Percentiles rank a stretch among this genome's conserved stretches.
phyloP scores from a whole-genome alignment of 768 basidiomycete genomes.

The Rhizopogon vinicolor region DNA sequence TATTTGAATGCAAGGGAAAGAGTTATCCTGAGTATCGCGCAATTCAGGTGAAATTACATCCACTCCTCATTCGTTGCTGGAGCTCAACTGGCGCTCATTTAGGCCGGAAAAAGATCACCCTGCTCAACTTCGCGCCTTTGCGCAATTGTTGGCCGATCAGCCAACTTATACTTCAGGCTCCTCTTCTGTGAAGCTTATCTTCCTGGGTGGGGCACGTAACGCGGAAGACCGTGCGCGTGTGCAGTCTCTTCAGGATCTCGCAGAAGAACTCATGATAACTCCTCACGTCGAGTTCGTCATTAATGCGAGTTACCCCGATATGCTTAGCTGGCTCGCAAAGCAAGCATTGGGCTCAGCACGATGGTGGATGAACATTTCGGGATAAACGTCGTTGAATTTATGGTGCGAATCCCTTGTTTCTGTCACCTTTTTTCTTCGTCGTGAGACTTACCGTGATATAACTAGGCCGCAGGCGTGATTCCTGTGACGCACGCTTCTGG shows the following conservation, averaged over 20 bases:
- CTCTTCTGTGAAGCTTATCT: constrained; percentile 51
- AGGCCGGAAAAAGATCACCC: constrained; percentile 95
- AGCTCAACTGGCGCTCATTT: background rate
- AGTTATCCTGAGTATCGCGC: constrained; percentile 82
- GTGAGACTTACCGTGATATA: constrained; percentile 5
- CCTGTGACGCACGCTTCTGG: constrained; percentile 92
- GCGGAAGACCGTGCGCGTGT: constrained; percentile 69
- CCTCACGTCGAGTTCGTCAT: constrained; percentile 67
- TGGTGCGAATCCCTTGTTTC: constrained; percentile 50
- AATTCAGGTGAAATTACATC: constrained; percentile 66
- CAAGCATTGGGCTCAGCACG: constrained; percentile 86
- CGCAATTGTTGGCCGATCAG: constrained; percentile 47
- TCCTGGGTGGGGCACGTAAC: constrained; percentile 87
- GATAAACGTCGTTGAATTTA: constrained; percentile 96
- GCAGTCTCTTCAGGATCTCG: constrained; percentile 50
- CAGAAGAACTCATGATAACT: constrained; percentile 49
- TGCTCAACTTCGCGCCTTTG: constrained; percentile 70
- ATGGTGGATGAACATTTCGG: constrained; percentile 99
- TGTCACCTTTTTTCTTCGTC: constrained; percentile 7
- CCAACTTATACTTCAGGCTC: constrained; percentile 47
- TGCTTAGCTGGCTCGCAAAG: constrained; percentile 69
- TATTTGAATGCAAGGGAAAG: constrained; percentile 49
- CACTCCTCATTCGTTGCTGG: background rate
- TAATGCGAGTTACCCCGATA: constrained; percentile 72
- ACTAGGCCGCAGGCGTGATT: constrained; percentile 88